These are phyloP conservation scores for Cercis canadensis DNA, from an alignment of 306 rosid species.

Conservation along the genomic window DNA sequence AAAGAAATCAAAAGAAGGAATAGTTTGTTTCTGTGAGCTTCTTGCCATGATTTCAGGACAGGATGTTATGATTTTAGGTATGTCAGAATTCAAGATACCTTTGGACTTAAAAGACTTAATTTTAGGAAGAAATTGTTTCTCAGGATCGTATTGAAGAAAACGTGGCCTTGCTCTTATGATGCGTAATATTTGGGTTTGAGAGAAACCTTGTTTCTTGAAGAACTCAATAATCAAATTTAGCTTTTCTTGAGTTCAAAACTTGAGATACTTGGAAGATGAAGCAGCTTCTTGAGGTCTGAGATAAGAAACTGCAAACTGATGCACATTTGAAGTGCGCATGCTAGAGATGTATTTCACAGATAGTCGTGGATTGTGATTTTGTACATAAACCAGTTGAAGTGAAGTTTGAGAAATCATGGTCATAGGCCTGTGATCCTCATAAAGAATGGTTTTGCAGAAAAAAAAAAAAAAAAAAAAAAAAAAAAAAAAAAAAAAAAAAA, in stretches of 20 bases:
- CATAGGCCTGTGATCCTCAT: too few relatives aligned
- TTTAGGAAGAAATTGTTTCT: background rate
- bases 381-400: too few relatives aligned
- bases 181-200: background rate
- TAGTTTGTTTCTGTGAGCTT: background rate
- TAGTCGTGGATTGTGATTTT: too few relatives aligned
- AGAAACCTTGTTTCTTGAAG: background rate
- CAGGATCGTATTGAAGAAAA: background rate
- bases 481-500: too few relatives aligned
- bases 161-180: background rate
- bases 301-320: conserved; percentile 3
- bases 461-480: too few relatives aligned
- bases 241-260: background rate
- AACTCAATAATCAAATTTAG: background rate
- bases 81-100: conserved; percentile 17
- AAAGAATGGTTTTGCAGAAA: too few relatives aligned
- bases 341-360: too few relatives aligned
- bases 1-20: conserved; percentile 1
- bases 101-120: conserved; percentile 31
- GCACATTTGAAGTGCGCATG: too few relatives aligned
- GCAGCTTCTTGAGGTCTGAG: background rate
- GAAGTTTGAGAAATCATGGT: too few relatives aligned
- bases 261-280: background rate
- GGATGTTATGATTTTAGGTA: background rate
- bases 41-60: background rate